Conservation (phyloP, 2,329 filamentous ascomycete genomes). For the Cordyceps cateniannulata region DNA sequence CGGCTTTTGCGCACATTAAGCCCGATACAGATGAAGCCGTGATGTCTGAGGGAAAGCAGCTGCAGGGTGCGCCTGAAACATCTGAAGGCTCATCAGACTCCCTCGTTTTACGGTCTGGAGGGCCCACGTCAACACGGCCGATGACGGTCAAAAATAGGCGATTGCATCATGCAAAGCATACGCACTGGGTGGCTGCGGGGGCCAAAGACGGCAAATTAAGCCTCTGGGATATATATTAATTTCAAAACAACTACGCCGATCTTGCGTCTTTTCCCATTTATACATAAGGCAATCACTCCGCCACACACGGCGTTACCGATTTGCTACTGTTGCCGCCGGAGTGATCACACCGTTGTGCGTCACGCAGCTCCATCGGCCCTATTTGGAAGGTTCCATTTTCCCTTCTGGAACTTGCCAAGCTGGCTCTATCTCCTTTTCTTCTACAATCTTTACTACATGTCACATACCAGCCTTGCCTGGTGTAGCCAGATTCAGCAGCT, state of each 20-base stretch:
- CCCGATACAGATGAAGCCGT: not conserved
- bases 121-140: constrained; percentile 10
- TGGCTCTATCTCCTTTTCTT: not conserved
- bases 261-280: not conserved
- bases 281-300: not conserved
- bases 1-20: constrained; percentile 57
- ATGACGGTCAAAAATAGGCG: constrained; percentile 55
- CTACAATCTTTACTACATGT: not conserved
- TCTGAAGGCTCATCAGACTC: not conserved
- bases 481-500: constrained; percentile 1
- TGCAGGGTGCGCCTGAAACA: not conserved
- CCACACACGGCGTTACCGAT: no score
- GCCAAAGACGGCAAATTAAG: constrained; percentile 94
- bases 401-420: not conserved
- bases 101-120: not conserved
- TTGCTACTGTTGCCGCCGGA: no score
- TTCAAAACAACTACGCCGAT: not conserved
- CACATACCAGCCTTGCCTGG: not conserved
- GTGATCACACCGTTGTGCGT: no score
- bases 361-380: not conserved
- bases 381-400: not conserved
- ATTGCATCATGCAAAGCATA: constrained; percentile 55
- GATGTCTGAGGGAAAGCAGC: not conserved
- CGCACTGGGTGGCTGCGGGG: constrained; percentile 86
- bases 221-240: constrained; percentile 85